Evolutionary conservation across 129 eudicot genomes (phyloP).

Genomic region (Ambrosia trifida): DNA sequence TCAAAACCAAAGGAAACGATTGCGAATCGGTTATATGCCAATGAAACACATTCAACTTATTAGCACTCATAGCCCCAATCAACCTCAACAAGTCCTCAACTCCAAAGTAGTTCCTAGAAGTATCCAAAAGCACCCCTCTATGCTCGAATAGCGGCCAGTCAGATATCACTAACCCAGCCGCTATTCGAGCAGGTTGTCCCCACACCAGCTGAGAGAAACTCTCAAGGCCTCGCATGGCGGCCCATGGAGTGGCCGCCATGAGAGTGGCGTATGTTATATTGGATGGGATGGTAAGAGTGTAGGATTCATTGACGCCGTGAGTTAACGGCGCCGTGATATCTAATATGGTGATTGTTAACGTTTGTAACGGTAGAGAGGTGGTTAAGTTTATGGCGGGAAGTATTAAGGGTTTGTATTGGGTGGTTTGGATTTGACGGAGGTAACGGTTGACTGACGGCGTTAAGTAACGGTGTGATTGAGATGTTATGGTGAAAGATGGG

Average conservation of each 20-base stretch:
- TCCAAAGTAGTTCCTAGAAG: constrained; percentile 60
- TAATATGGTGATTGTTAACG: constrained; percentile 45
- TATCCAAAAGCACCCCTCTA: constrained; percentile 76
- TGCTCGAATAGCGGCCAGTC: constrained; percentile 58
- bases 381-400: constrained; percentile 44
- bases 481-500: constrained; percentile 49
- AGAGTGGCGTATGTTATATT: constrained; percentile 35
- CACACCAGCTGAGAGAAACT: constrained; percentile 82
- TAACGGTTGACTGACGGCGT: constrained; percentile 61
- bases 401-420: constrained; percentile 57
- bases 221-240: constrained; percentile 91
- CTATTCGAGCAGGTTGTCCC: constrained; percentile 48
- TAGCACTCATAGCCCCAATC: constrained; percentile 68
- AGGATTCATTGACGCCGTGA: constrained; percentile 80
- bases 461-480: constrained; percentile 59
- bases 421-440: constrained; percentile 48
- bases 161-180: constrained; percentile 49
- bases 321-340: constrained; percentile 46
- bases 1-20: constrained; percentile 70
- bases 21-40: constrained; percentile 99
- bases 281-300: constrained; percentile 57
- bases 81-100: constrained; percentile 67
- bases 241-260: constrained; percentile 75
- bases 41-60: constrained; percentile 86
- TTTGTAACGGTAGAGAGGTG: constrained; percentile 35